These are phyloP conservation scores for Biscogniauxia sp. DNA, from an alignment of 2,329 filamentous ascomycete genomes.

Conservation along the genomic window DNA sequence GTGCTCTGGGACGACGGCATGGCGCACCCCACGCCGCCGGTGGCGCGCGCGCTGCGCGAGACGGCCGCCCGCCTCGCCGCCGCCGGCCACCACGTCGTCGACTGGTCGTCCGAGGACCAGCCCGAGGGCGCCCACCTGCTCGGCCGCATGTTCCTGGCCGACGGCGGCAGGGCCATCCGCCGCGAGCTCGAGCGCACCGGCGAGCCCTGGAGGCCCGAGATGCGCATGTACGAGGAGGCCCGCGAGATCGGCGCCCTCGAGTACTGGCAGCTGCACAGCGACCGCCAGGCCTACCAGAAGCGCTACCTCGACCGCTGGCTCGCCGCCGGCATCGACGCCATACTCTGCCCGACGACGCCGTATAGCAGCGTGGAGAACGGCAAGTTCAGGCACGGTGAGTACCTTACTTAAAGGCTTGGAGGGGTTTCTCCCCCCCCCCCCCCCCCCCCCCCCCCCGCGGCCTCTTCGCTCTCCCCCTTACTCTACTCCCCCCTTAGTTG, in stretches of 20 bases:
- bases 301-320: conserved; percentile 47
- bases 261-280: conserved; percentile 48
- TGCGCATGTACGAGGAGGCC: conserved; percentile 28
- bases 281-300: conserved; percentile 45
- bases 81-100: conserved; percentile 50
- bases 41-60: conserved; percentile 53
- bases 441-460: too few species aligned
- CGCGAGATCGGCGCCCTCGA: conserved; percentile 41
- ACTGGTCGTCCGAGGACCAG: conserved; percentile 49
- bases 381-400: conserved; percentile 42
- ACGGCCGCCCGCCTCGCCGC: conserved; percentile 42
- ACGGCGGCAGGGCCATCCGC: conserved; percentile 42
- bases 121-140: conserved; percentile 37
- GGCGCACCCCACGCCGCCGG: conserved; percentile 64
- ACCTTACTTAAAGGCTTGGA: neutral
- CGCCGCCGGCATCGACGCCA: conserved; percentile 54
- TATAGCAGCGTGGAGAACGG: conserved; percentile 43
- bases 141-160: conserved; percentile 46
- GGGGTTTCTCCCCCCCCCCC: too few species aligned
- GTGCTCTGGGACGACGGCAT: conserved; percentile 65
- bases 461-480: too few species aligned
- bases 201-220: conserved; percentile 37
- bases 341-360: conserved; percentile 56
- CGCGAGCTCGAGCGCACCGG: conserved; percentile 39
- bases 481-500: too few species aligned